Conservation (phyloP, 148 eudicot genomes). For the Camellia sinensis region DNA sequence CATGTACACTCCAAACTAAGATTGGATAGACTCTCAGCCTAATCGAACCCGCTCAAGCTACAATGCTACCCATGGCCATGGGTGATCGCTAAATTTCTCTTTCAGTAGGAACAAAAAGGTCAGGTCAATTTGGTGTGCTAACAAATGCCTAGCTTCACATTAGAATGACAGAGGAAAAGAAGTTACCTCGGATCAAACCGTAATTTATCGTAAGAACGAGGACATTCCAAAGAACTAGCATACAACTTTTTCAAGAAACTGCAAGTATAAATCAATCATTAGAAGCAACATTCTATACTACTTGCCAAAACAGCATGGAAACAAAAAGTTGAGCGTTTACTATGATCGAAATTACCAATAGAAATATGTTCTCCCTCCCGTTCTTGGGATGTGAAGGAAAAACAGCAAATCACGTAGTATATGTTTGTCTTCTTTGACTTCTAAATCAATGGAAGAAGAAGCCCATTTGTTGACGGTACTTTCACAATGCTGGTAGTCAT, state of each 20-base stretch:
- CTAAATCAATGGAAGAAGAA: constrained; percentile 47
- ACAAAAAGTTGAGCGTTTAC: too few species aligned
- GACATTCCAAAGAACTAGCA: constrained; percentile 66
- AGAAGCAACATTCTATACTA: neutral
- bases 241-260: constrained; percentile 89
- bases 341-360: constrained; percentile 48
- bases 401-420: constrained; percentile 67
- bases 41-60: too few species aligned
- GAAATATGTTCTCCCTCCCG: constrained; percentile 87
- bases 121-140: neutral
- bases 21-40: too few species aligned
- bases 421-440: constrained; percentile 61
- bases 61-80: neutral
- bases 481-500: constrained; percentile 57
- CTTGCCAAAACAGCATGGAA: neutral
- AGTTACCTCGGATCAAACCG: constrained; percentile 82
- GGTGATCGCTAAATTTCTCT: neutral
- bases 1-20: too few species aligned
- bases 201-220: constrained; percentile 88
- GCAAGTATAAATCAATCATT: constrained; percentile 17
- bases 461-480: constrained; percentile 70
- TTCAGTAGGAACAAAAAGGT: neutral
- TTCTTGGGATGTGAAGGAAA: constrained; percentile 91
- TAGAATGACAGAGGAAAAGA: constrained; percentile 2
- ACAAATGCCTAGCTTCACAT: neutral